These are phyloP conservation scores for Pythium periplocum DNA, from an alignment of 352 stramenopile genomes.

Conservation along the genomic window DNA sequence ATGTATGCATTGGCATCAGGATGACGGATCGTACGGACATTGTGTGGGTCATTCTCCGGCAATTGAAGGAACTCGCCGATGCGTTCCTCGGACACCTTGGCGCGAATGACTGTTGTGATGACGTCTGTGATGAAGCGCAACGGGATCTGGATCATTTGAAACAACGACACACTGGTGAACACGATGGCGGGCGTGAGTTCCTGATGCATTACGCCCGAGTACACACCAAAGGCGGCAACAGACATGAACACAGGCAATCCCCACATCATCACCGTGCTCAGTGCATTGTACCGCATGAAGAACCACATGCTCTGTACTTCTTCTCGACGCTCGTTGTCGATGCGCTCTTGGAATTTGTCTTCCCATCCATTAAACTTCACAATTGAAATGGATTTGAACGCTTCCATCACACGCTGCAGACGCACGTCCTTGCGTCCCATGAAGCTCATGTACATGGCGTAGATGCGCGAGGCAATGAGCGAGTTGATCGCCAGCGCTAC, in stretches of 20 bases:
- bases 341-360: too few species aligned
- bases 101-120: constrained; percentile 42
- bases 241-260: too few species aligned
- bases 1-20: background rate
- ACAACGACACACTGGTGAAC: constrained; percentile 39
- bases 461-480: constrained; percentile 1
- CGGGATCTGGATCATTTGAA: constrained; percentile 30
- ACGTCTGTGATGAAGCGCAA: constrained; percentile 21
- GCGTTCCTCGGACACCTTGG: background rate
- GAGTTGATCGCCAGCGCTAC: constrained; percentile 26
- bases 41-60: background rate
- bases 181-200: background rate
- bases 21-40: constrained; percentile 9
- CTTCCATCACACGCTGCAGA: too few species aligned
- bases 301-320: too few species aligned
- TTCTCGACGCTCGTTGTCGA: too few species aligned
- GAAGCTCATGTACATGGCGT: constrained; percentile 38
- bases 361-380: too few species aligned
- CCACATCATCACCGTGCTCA: too few species aligned
- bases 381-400: too few species aligned
- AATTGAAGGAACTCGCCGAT: too few species aligned
- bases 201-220: too few species aligned
- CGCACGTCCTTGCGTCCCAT: constrained; percentile 13
- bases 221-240: too few species aligned
- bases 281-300: too few species aligned